Evolutionary conservation across 1,139 yeast species (phyloP).

Genomic region (Blastobotrys arbuscula): DNA sequence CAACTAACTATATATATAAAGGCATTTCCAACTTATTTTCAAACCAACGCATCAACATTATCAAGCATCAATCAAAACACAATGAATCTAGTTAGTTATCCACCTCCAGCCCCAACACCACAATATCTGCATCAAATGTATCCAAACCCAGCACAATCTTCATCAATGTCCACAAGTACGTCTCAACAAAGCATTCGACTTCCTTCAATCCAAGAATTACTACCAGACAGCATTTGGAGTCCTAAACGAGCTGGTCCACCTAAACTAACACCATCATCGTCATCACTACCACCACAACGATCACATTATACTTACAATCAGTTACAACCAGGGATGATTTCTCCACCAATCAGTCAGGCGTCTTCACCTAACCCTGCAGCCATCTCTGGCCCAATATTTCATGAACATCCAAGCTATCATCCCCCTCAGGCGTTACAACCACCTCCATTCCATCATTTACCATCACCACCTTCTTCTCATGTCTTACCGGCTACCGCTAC

Average conservation of each 20-base stretch:
- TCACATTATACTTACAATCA: conserved; percentile 8
- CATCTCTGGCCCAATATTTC: neutral
- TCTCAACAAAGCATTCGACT: conserved; percentile 13
- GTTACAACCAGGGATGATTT: conserved; percentile 9
- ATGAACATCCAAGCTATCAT: conserved; percentile 3
- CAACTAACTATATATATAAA: neutral
- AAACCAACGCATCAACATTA: neutral
- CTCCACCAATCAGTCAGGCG: conserved; percentile 13
- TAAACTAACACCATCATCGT: neutral
- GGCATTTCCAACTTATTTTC: neutral
- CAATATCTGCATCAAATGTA: conserved; percentile 8
- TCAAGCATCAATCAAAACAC: neutral
- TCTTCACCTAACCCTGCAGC: conserved; percentile 8
- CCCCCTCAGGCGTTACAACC: conserved; percentile 6
- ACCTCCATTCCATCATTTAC: conserved; percentile 11
- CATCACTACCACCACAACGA: neutral
- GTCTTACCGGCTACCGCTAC: neutral
- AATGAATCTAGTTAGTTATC: conserved; percentile 10
- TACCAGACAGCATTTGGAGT: conserved; percentile 1
- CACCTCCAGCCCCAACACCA: conserved; percentile 7
- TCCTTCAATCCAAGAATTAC: conserved; percentile 15
- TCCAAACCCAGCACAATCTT: conserved; percentile 2
- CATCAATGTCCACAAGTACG: conserved; percentile 2
- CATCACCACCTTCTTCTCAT: conserved; percentile 8
- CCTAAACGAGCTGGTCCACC: conserved; percentile 3